Base-by-base conservation (phyloP, 768 basidiomycete genomes). In the Termitomyces sp. region DNA sequence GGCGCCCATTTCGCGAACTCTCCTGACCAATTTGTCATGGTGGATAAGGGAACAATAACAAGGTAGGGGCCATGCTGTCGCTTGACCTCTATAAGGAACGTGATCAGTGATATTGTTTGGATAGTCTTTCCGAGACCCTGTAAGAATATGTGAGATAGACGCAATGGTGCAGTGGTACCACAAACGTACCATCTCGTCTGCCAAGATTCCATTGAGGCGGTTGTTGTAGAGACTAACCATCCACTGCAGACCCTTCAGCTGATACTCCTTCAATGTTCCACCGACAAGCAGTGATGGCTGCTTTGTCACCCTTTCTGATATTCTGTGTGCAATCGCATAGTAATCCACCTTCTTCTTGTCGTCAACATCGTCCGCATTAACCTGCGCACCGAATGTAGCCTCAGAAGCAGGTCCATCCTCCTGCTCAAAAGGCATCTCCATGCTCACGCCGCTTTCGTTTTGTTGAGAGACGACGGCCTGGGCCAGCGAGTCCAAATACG, bases 1-100 rank as follows among this genome's bases (percentile, higher is more conserved):
- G 95, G 95, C 4, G 94, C 94, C 94, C 95, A 97, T 69, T 94
- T 94, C n/a, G 90, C 87, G 66, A 98, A 97, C 75, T 97, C 94
- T 59, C 93, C 88, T 1, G 90, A 85, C 94, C 94, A 97, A 69
- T 97, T 97, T 53, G 94, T 96, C 85, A 98, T 89, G 7, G 95
- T 98, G 14, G 94, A 95, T 16, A 98, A 79, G 3, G 94, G 94
- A 27, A 98, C 94, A 63, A 98, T 91, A 66, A 98, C 92, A 24
- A 98, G 87, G 73, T 92, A 98, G 1, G 94, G 94, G 0, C 95
- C 94, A n/a, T 86, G 85, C 70, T 94, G 90, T 56, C 84, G 80
- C 79, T 98, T 98, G 57, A 72, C 72, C 66, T 98, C 95, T 68
- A 98, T 94, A 57, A 98, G 83, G 80, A 94, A 97, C 9, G 93